Base-by-base conservation (phyloP, 2,329 filamentous ascomycete genomes). In the Pezicula neosporulosa region DNA sequence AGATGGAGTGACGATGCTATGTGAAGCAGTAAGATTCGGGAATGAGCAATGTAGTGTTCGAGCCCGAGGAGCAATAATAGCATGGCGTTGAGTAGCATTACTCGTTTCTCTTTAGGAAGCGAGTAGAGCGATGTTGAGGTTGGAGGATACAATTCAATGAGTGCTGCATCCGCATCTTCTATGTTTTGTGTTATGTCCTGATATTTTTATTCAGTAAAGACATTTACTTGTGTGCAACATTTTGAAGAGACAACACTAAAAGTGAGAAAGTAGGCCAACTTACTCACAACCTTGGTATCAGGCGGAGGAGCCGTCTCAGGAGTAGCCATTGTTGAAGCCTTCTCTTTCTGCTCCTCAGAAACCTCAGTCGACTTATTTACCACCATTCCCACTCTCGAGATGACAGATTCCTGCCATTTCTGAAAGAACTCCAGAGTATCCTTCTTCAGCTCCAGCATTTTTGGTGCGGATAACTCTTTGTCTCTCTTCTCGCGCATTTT, bases 1-100 rank as follows among this genome's bases (percentile, higher is more conserved):
- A 96, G 71, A n/a, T 83, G 77, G 9, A 96, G 72, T 6, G 87
- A 89, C 2, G 85, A 86, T 2, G 87, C 77, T 38, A 93, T 67
- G 57, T 87, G 77, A 15, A 90, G 72, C 48, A 96, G 75, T 18
- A 94, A 72, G 2, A 89, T 75, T 12, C 89, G 81, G 3, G 89
- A 88, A 61, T 89, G 85, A 4, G 87, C 82, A 39, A 78, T 82
- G 68, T 94, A 96, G 56, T 88, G 82, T 62, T 94, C 85, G 13
- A 95, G 72, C 2, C 88, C 91, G 2, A 96, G 71, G 6, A 92
- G 63, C 24, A 94, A 73, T 3, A 96, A 73, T 1, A 95, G 72
- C 38, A 90, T 72, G 0, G 84, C 81, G 60, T 94, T 86, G 7
- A 95, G 70, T 6, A 95, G 76, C 7, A 91, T 72, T 24, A 79